Evolutionary conservation across 2,329 filamentous ascomycete genomes (phyloP).

Genomic region (Ophiostoma montium): DNA sequence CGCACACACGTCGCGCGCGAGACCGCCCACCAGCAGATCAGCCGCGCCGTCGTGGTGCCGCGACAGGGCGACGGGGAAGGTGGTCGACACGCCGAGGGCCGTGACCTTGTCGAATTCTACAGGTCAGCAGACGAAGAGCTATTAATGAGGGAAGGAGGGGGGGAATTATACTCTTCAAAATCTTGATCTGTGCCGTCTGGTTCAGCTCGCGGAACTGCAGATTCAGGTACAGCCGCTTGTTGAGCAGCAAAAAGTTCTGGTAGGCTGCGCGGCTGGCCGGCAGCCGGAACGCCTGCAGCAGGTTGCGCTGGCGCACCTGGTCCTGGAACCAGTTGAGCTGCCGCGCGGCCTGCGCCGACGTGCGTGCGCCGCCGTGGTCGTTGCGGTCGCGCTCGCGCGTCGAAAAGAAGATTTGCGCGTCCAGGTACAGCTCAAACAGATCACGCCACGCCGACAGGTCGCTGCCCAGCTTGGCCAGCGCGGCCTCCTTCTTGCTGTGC

Average conservation of each 20-base stretch:
- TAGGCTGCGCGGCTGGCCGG: slow-evolving; percentile 51
- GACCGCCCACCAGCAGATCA: slow-evolving; percentile 48
- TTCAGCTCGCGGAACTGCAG: slow-evolving; percentile 80
- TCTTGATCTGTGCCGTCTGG: slow-evolving; percentile 61
- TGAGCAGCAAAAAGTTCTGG: slow-evolving; percentile 56
- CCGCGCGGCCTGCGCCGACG: slow-evolving; percentile 48
- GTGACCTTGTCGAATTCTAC: slow-evolving; percentile 79
- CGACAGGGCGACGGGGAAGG: not conserved
- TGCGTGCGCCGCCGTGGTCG: slow-evolving; percentile 43
- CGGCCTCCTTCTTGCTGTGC: slow-evolving; percentile 16
- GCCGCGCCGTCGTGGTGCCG: slow-evolving; percentile 33
- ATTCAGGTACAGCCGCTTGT: slow-evolving; percentile 61
- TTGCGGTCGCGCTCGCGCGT: slow-evolving; percentile 48
- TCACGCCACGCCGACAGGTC: slow-evolving; percentile 66
- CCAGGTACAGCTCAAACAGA: slow-evolving; percentile 69
- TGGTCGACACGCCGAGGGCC: slow-evolving; percentile 23
- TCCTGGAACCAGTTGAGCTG: slow-evolving; percentile 59
- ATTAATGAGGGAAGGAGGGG: not conserved
- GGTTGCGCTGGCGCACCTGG: slow-evolving; percentile 45
- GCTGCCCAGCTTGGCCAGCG: slow-evolving; percentile 25
- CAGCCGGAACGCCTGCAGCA: slow-evolving; percentile 50
- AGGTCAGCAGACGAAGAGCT: not conserved
- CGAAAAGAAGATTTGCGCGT: slow-evolving; percentile 71
- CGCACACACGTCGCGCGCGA: slow-evolving; percentile 63
- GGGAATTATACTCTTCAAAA: slow-evolving; percentile 54